A percentile compares a stretch with the other conserved stretches of the same genome.
phyloP scores from a whole-genome alignment of 2,329 filamentous ascomycete species.

The Pseudodiploospora longispora region DNA sequence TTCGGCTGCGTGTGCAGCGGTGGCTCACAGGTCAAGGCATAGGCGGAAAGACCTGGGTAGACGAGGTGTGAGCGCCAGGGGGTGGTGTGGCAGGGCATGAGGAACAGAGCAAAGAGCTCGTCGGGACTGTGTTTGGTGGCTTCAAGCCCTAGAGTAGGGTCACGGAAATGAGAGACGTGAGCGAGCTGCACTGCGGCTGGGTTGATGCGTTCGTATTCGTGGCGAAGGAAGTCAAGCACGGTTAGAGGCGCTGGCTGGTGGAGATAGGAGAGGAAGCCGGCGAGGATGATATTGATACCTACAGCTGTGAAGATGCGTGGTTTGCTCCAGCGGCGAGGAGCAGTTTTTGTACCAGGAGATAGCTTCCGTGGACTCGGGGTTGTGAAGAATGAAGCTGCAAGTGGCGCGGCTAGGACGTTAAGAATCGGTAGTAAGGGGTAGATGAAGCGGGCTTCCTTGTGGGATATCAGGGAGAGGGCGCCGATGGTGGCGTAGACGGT shows the following conservation, averaged over 20 bases:
- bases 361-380: slow-evolving; percentile 19
- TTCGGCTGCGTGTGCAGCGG: slow-evolving; percentile 60
- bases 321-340: slow-evolving; percentile 39
- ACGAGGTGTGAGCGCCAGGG: slow-evolving; percentile 88
- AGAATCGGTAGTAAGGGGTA: slow-evolving; percentile 86
- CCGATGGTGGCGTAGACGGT: slow-evolving; percentile 52
- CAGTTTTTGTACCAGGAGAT: slow-evolving; percentile 12
- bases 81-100: slow-evolving; percentile 94
- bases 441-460: slow-evolving; percentile 97
- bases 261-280: slow-evolving; percentile 62
- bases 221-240: slow-evolving; percentile 68
- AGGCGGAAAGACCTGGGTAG: slow-evolving; percentile 64
- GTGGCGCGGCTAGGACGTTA: slow-evolving; percentile 67
- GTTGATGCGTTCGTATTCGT: slow-evolving; percentile 56
- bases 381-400: slow-evolving; percentile 58
- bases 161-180: slow-evolving; percentile 12
- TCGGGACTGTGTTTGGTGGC: background rate
- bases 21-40: slow-evolving; percentile 85
- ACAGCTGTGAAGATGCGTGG: slow-evolving; percentile 51
- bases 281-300: slow-evolving; percentile 60
- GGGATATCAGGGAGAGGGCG: slow-evolving; percentile 69
- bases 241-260: slow-evolving; percentile 76
- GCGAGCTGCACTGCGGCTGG: slow-evolving; percentile 21
- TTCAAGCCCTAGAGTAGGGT: slow-evolving; percentile 20
- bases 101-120: slow-evolving; percentile 64